phyloP scores from a whole-genome alignment of 164 flowering plant species.

The Brasenia schreberi region DNA sequence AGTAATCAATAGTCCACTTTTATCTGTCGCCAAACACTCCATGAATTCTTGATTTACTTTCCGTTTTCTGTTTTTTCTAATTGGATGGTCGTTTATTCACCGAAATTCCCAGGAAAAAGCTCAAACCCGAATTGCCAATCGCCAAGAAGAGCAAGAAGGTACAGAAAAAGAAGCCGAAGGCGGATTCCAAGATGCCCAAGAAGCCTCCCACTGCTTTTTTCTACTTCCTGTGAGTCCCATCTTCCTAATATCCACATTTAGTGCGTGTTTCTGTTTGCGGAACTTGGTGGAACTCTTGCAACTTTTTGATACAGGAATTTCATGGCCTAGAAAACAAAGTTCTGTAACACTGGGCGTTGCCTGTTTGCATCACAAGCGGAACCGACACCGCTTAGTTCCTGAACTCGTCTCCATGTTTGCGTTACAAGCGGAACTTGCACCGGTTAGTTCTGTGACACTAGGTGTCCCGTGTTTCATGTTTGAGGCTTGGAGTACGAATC shows the following conservation, averaged over 20 bases:
- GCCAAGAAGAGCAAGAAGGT: neutral
- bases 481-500: too few species aligned
- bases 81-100: neutral
- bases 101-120: neutral
- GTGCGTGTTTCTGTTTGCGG: neutral
- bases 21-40: neutral
- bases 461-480: too few species aligned
- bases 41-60: neutral
- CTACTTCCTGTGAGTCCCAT: conserved; percentile 53
- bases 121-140: neutral
- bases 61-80: neutral
- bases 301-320: neutral
- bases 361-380: too few species aligned
- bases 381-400: too few species aligned
- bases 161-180: conserved; percentile 22
- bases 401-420: too few species aligned
- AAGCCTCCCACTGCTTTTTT: conserved; percentile 94
- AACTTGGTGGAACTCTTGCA: neutral
- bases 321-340: too few species aligned
- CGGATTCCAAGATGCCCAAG: conserved; percentile 63
- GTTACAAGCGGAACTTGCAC: too few species aligned
- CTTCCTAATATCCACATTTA: neutral
- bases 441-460: too few species aligned
- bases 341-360: too few species aligned
- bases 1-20: neutral